A percentile compares a stretch with the other conserved stretches of the same genome.
phyloP scores from a whole-genome alignment of 805 yeast genomes.

The Wickerhamiella bombiphila region DNA sequence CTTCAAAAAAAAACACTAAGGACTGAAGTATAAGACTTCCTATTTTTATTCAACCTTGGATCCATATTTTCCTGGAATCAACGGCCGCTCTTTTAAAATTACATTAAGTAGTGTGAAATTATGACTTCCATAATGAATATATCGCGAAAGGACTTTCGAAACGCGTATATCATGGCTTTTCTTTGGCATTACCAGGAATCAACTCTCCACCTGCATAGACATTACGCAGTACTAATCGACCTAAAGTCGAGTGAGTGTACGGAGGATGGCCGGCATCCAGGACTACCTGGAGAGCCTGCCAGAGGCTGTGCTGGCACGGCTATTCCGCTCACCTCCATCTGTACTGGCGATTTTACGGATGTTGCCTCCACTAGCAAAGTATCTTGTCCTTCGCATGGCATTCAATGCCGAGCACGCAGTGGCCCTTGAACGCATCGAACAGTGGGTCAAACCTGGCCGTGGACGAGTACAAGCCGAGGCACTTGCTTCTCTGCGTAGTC shows the following conservation, averaged over 20 bases:
- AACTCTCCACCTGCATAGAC: no score
- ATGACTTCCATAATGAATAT: no score
- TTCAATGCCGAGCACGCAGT: conserved; percentile 59
- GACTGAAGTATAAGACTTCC: no score
- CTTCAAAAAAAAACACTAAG: no score
- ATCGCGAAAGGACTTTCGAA: no score
- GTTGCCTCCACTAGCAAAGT: conserved; percentile 78
- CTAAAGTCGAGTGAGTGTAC: no score
- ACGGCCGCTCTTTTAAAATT: no score
- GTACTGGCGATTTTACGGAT: conserved; percentile 85
- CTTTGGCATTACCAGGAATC: neutral
- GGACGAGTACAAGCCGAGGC: conserved; percentile 50
- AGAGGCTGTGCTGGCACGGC: conserved; percentile 63
- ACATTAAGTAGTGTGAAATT: no score
- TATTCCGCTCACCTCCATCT: conserved; percentile 83
- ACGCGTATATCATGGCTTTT: no score
- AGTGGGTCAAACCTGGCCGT: conserved; percentile 57
- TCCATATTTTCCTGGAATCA: no score
- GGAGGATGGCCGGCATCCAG: conserved; percentile 34
- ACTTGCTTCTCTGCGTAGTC: conserved; percentile 53
- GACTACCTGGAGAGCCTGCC: conserved; percentile 86
- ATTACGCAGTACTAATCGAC: no score
- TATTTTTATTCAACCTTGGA: no score
- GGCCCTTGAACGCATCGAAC: conserved; percentile 49
- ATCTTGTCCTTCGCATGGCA: conserved; percentile 73